Conservation (phyloP, 306 rosid genomes). For the Dicorynia guianensis region DNA sequence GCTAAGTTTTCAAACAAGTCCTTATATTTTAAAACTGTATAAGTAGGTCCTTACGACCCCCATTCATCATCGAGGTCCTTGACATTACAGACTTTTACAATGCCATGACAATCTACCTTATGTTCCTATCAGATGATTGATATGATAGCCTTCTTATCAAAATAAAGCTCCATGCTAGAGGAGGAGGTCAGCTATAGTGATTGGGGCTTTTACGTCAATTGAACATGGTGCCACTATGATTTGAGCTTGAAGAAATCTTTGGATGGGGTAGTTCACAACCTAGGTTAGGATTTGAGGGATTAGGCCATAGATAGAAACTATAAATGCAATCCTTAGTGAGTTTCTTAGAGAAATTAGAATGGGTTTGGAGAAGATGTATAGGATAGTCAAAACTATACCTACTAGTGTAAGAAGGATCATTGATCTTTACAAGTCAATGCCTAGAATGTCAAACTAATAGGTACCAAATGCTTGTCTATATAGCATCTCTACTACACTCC, state of each 20-base stretch:
- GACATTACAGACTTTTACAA: too few relatives aligned
- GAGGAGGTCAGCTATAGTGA: too few relatives aligned
- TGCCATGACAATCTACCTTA: too few relatives aligned
- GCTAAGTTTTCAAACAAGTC: too few relatives aligned
- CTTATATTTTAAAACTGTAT: too few relatives aligned
- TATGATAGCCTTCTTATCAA: too few relatives aligned
- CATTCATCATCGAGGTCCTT: too few relatives aligned
- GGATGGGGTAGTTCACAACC: slow-evolving; percentile 74
- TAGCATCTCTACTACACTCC: slow-evolving; percentile 85
- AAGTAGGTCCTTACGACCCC: too few relatives aligned
- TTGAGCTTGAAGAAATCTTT: slow-evolving; percentile 80
- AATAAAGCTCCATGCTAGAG: too few relatives aligned
- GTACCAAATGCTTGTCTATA: slow-evolving; percentile 91
- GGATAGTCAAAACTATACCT: slow-evolving; percentile 30
- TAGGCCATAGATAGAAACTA: slow-evolving; percentile 67
- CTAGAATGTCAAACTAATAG: slow-evolving; percentile 60
- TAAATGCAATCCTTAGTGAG: slow-evolving; percentile 58
- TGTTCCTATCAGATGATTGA: too few relatives aligned
- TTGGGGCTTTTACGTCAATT: too few relatives aligned
- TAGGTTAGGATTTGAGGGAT: slow-evolving; percentile 87
- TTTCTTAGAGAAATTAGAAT: slow-evolving; percentile 57
- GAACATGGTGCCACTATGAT: slow-evolving; percentile 76
- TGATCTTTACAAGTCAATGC: slow-evolving; percentile 72
- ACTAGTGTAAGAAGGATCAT: slow-evolving; percentile 52
- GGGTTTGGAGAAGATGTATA: slow-evolving; percentile 57